A percentile compares a stretch with the other conserved stretches of the same genome.
These are phyloP conservation scores for Podila horticola DNA, from an alignment of 192 early-diverging fungal species.

Conservation along the genomic window DNA sequence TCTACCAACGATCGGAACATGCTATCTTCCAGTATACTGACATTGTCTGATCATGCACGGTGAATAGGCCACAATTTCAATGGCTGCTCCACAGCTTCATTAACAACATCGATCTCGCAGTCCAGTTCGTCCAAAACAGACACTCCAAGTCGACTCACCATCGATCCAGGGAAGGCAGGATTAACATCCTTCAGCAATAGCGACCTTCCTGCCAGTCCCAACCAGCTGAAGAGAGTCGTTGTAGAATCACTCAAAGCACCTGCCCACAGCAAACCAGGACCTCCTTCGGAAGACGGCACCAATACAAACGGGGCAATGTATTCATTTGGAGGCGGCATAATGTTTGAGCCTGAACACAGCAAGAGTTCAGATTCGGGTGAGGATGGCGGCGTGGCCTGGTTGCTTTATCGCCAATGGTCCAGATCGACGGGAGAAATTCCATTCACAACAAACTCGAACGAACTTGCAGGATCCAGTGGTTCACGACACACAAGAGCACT, in stretches of 20 bases:
- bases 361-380: conserved; percentile 7
- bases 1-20: too few species aligned
- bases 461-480: too few species aligned
- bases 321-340: background rate
- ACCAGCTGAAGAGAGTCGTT: conserved; percentile 30
- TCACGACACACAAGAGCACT: background rate
- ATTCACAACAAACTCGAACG: background rate
- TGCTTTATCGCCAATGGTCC: conserved; percentile 29
- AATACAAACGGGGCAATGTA: background rate
- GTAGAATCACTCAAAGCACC: conserved; percentile 36
- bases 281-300: background rate
- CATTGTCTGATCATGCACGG: too few species aligned
- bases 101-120: background rate
- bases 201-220: conserved; percentile 3
- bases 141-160: background rate
- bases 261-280: background rate
- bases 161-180: background rate
- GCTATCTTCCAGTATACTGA: too few species aligned
- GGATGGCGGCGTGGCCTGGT: conserved; percentile 12
- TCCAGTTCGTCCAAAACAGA: background rate
- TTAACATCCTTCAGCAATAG: background rate
- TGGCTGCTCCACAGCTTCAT: background rate
- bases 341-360: conserved; percentile 21
- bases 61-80: background rate
- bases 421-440: conserved; percentile 10